These are phyloP conservation scores for Ogataea pini DNA, from an alignment of 805 yeast genomes.

Conservation along the genomic window DNA sequence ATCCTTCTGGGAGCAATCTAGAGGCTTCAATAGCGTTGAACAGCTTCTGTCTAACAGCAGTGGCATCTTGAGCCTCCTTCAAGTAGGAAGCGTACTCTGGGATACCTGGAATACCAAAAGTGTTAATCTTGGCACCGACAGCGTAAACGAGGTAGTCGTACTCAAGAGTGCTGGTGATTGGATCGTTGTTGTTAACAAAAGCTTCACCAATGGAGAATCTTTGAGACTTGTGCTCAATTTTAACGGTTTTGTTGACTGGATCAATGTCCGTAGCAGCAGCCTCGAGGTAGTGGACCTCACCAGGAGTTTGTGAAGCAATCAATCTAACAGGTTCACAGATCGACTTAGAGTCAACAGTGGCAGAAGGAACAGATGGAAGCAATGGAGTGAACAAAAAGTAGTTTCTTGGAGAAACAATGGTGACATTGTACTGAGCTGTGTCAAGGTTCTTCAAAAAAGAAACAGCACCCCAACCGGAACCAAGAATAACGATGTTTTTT, in stretches of 20 bases:
- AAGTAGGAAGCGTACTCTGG: conserved; percentile 81
- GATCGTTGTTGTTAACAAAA: conserved; percentile 44
- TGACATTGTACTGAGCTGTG: conserved; percentile 82
- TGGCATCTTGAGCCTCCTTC: conserved; percentile 87
- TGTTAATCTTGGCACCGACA: conserved; percentile 91
- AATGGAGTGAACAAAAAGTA: conserved; percentile 95
- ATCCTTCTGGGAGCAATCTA: conserved; percentile 65
- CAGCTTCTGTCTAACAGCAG: conserved; percentile 73
- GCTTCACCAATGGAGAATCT: conserved; percentile 55
- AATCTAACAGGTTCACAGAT: conserved; percentile 90
- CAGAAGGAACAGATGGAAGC: conserved; percentile 91
- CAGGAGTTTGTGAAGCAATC: conserved; percentile 71
- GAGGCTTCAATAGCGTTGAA: conserved; percentile 90
- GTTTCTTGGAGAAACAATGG: conserved; percentile 89
- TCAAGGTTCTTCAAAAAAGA: conserved; percentile 81
- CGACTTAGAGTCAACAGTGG: conserved; percentile 85
- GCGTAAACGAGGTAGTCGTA: conserved; percentile 88
- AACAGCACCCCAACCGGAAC: conserved; percentile 94
- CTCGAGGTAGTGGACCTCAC: conserved; percentile 79
- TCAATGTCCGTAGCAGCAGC: conserved; percentile 88
- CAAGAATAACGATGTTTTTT: conserved; percentile 73
- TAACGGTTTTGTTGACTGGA: conserved; percentile 63
- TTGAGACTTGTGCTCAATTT: conserved; percentile 55
- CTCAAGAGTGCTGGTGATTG: conserved; percentile 45
- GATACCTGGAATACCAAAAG: conserved; percentile 93